phyloP scores from a whole-genome alignment of 177 flowering plant species.

The Vitis hybrid region DNA sequence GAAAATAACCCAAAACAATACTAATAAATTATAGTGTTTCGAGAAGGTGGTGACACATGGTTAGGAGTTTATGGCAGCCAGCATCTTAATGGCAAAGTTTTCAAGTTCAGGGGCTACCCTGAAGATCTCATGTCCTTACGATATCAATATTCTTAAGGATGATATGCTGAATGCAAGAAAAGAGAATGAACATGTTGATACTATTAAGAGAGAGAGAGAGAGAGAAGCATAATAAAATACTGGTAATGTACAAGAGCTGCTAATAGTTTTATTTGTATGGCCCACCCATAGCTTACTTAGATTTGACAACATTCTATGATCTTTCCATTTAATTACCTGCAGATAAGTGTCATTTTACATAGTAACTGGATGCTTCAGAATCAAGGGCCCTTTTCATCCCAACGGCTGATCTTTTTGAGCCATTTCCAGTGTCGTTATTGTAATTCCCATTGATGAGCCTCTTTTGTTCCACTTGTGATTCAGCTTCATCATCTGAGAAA shows the following conservation, averaged over 20 bases:
- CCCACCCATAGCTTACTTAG: background rate
- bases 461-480: conserved; percentile 17
- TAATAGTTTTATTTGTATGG: background rate
- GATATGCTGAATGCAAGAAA: background rate
- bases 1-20: background rate
- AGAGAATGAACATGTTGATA: background rate
- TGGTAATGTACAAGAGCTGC: background rate
- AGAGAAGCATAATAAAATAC: background rate
- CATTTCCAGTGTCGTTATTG: conserved; percentile 7
- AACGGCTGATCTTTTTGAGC: conserved; percentile 21
- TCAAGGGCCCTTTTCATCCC: conserved; percentile 56
- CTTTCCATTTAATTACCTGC: conserved; percentile 5
- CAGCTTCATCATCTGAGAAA: conserved; percentile 46
- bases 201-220: background rate
- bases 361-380: background rate
- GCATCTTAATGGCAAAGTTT: too few relatives aligned
- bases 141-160: too few relatives aligned
- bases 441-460: conserved; percentile 6
- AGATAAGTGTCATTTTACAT: background rate
- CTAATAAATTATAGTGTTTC: background rate
- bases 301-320: conserved; percentile 5
- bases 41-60: too few relatives aligned
- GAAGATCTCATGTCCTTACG: too few relatives aligned
- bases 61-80: too few relatives aligned
- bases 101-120: too few relatives aligned